Conservation (phyloP, 257 asterid genomes). For the Prunella vulgaris region DNA sequence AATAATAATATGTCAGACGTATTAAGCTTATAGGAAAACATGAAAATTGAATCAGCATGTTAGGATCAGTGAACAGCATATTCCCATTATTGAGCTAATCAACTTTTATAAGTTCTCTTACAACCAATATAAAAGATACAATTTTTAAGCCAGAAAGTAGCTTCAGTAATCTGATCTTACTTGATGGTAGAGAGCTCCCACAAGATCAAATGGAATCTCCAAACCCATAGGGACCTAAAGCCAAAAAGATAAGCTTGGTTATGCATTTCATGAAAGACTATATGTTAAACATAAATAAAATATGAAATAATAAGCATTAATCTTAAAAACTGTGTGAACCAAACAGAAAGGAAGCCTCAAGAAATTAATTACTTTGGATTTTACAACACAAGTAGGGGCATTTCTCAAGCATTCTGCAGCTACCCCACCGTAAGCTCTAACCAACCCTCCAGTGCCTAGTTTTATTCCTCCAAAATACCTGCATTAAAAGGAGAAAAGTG, state of each 20-base stretch:
- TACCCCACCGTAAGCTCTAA: constrained; percentile 95
- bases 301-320: not conserved
- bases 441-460: constrained; percentile 98
- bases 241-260: constrained; percentile 4
- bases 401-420: constrained; percentile 83
- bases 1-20: not conserved
- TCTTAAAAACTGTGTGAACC: not conserved
- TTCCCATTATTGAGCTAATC: not conserved
- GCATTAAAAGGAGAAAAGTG: not conserved
- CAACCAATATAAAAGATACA: not conserved
- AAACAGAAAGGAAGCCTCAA: not conserved
- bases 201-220: constrained; percentile 72
- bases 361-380: constrained; percentile 59
- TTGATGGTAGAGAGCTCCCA: constrained; percentile 88
- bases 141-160: not conserved
- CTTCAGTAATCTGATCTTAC: constrained; percentile 34
- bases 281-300: not conserved
- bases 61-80: not conserved
- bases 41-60: not conserved
- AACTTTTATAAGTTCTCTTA: too few relatives aligned
- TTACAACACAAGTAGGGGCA: constrained; percentile 70
- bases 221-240: constrained; percentile 80
- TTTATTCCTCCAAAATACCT: constrained; percentile 96
- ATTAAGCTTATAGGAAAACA: not conserved
- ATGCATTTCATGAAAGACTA: not conserved